Percentiles rank a stretch among this genome's conserved stretches.
phyloP scores from a whole-genome alignment of 345 rosid genomes.

The Gossypium mustelinum region DNA sequence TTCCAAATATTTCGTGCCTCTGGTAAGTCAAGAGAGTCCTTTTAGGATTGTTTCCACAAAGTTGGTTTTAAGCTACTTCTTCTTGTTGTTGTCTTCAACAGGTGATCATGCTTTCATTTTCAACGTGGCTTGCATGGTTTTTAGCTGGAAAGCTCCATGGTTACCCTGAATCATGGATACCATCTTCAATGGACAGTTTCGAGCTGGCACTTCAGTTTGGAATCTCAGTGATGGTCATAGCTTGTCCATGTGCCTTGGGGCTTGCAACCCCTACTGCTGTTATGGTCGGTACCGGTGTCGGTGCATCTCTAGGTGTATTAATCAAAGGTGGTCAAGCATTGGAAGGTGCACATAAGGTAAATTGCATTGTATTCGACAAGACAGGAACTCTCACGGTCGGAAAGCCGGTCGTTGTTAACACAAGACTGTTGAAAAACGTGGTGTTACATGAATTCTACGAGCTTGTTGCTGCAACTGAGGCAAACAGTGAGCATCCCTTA shows the following conservation, averaged over 20 bases:
- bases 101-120: conserved; percentile 78
- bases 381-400: conserved; percentile 95
- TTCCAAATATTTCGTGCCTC: conserved; percentile 81
- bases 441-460: conserved; percentile 71
- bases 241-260: conserved; percentile 96
- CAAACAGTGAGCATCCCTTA: conserved; percentile 89
- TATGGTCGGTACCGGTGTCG: conserved; percentile 98
- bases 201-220: conserved; percentile 96
- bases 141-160: conserved; percentile 73
- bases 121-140: conserved; percentile 92
- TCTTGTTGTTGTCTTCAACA: conserved; percentile 19
- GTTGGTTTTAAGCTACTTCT: background rate
- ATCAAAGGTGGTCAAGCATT: conserved; percentile 96
- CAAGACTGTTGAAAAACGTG: conserved; percentile 65
- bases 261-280: conserved; percentile 99
- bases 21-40: conserved; percentile 35
- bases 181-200: conserved; percentile 88
- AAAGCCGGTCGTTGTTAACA: conserved; percentile 77
- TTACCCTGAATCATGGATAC: conserved; percentile 89
- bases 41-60: background rate
- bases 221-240: conserved; percentile 96
- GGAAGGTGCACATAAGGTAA: conserved; percentile 83
- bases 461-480: conserved; percentile 86
- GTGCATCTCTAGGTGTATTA: conserved; percentile 92
- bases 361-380: conserved; percentile 91